Evolutionary conservation across 1,139 yeast genomes (phyloP), one percentile per base, ranked within the genome.

Genomic region (Zygosaccharomyces pseudobailii): DNA sequence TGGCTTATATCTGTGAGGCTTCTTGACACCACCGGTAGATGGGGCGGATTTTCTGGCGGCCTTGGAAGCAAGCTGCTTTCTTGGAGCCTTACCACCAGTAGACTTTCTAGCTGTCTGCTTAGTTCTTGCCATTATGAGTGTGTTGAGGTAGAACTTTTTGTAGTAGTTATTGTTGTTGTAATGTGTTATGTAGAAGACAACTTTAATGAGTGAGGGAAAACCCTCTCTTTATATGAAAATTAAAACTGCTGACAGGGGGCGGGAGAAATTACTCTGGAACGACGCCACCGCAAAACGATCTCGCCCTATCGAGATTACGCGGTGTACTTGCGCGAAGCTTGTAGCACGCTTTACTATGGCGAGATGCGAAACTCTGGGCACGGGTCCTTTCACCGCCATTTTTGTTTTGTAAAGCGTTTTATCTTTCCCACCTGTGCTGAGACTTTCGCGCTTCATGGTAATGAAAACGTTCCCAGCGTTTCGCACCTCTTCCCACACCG

Each of bases 1-100:
- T 74, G 97, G 97, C 92, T 89, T 90, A 80, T 89, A 90, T 86
- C 97, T 88, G 88, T 90, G 97, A 63, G 97, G 97, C 82, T 90
- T 90, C 90, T 90, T 90, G 72, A 90, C 97, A 84, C 97, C 97
- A 73, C 97, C 97, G 59, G 96, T 83, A 58, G 96, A 79, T 78
- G 95, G 92, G 53, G 97, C 97, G 50, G 97, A 89, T 78, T 90
- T 90, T 83, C 97, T 86, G 65, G 97, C 97, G 67, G 96, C 97
- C 86, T 90, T 90, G 63, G 97, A 89, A 68, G 97, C 97, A 70
- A 90, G 82, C 78, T 89, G 96, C 80, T 90, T 90, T 85, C 97
- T 87, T 81, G 97, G 97, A 59, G 97, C 97, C 76, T 90, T 90
- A 79, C 97, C 97, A 84, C 96, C 96, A 69, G 96, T 88, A 65